phyloP scores from a whole-genome alignment of 352 stramenopile species.

The Globisporangium heterothallicum region DNA sequence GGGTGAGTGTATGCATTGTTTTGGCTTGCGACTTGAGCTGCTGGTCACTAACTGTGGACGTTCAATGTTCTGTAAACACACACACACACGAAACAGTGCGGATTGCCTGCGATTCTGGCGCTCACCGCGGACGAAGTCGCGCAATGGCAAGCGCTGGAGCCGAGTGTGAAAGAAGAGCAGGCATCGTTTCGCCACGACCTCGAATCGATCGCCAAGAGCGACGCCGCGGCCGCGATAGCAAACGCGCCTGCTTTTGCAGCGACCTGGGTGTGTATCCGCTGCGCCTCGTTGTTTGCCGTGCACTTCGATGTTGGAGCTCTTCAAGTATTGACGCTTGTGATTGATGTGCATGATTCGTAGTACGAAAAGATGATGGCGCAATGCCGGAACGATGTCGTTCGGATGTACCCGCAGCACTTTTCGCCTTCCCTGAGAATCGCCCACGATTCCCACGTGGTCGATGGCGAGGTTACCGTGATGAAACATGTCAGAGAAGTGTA shows the following conservation, averaged over 20 bases:
- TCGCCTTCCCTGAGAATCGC: conserved; percentile 30
- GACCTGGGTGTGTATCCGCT: conserved; percentile 21
- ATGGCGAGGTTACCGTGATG: conserved; percentile 14
- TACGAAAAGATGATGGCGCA: conserved; percentile 33
- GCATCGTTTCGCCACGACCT: conserved; percentile 16
- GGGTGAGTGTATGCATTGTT: conserved; percentile 23
- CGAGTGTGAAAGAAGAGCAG: conserved; percentile 33
- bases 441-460: conserved; percentile 1
- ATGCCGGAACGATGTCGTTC: conserved; percentile 55
- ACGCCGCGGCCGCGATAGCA: conserved; percentile 14
- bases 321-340: neutral
- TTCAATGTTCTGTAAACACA: no score
- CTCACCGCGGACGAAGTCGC: conserved; percentile 34
- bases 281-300: neutral
- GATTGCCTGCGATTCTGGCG: conserved; percentile 51
- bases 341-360: conserved; percentile 10
- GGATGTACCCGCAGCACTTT: conserved; percentile 62
- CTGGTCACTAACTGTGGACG: no score
- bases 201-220: conserved; percentile 17
- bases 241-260: conserved; percentile 15
- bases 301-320: neutral
- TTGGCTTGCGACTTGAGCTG: neutral
- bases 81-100: conserved; percentile 30
- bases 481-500: conserved; percentile 47
- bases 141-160: conserved; percentile 34